Evolutionary conservation across 2,329 filamentous ascomycete genomes (phyloP).

Genomic region (Alternaria ventricosa): DNA sequence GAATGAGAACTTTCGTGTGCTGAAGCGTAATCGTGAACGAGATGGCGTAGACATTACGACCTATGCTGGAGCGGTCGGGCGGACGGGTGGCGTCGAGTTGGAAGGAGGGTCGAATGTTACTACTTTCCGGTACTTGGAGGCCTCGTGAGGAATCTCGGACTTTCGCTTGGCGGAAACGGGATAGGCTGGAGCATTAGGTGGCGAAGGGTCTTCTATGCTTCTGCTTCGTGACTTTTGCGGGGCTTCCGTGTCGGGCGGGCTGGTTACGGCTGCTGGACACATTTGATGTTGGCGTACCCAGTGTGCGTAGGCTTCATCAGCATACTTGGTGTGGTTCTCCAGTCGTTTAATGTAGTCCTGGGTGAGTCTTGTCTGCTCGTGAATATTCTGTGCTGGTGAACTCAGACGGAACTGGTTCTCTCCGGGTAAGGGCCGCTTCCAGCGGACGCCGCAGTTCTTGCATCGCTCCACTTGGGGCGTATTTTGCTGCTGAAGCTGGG

Average conservation of each 20-base stretch:
- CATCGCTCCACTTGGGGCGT: constrained; percentile 29
- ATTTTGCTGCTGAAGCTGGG: constrained; percentile 11
- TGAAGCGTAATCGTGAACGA: constrained; percentile 6
- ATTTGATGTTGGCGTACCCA: constrained; percentile 9
- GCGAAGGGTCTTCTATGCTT: background rate
- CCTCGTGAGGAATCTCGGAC: constrained; percentile 19
- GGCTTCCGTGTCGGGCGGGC: constrained; percentile 6
- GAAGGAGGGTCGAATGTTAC: constrained; percentile 11
- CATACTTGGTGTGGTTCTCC: constrained; percentile 22
- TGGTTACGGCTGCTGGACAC: constrained; percentile 2
- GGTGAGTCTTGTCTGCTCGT: constrained; percentile 18
- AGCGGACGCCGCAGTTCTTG: constrained; percentile 26
- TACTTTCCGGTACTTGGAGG: constrained; percentile 22
- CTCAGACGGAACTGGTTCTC: constrained; percentile 12
- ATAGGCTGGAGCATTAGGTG: background rate
- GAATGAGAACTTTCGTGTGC: constrained; percentile 7
- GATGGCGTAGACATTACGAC: background rate
- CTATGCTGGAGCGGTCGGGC: constrained; percentile 19
- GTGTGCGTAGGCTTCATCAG: constrained; percentile 22
- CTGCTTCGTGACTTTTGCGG: constrained; percentile 10
- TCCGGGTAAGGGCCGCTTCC: constrained; percentile 26
- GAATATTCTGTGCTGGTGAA: constrained; percentile 22
- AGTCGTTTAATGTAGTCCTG: constrained; percentile 25
- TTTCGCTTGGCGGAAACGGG: constrained; percentile 24
- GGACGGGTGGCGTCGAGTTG: constrained; percentile 20